Percentiles rank a stretch among this genome's conserved stretches.
Evolutionary conservation across 164 flowering plant genomes (phyloP).

Genomic region (Nymphaea thermarum): DNA sequence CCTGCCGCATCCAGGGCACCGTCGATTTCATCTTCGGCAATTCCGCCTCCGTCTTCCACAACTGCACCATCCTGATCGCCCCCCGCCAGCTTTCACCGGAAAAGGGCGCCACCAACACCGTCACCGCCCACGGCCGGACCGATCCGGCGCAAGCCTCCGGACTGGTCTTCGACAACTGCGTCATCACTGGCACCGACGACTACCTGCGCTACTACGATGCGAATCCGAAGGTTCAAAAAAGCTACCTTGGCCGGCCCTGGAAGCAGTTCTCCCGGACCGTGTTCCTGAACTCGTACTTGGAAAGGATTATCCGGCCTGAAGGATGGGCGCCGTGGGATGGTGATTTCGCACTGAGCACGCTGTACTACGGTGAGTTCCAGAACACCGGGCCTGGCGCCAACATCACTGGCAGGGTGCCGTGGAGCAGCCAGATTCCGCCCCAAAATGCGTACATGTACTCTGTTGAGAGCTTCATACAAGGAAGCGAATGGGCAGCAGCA

Average conservation of each 20-base stretch:
- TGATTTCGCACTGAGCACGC: slow-evolving; percentile 11
- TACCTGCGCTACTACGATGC: slow-evolving; percentile 7
- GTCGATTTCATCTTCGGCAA: slow-evolving; percentile 15
- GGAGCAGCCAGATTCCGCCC: slow-evolving; percentile 69
- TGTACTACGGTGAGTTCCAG: slow-evolving; percentile 28
- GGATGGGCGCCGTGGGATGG: slow-evolving; percentile 37
- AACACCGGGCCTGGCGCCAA: slow-evolving; percentile 52
- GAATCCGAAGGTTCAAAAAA: slow-evolving; percentile 7
- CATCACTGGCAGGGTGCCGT: slow-evolving; percentile 32
- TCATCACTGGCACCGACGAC: slow-evolving; percentile 8
- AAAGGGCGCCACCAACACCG: slow-evolving; percentile 12
- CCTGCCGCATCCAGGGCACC: slow-evolving; percentile 10
- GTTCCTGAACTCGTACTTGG: background rate
- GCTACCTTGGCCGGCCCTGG: slow-evolving; percentile 38
- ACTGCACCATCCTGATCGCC: slow-evolving; percentile 7
- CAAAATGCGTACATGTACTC: slow-evolving; percentile 43
- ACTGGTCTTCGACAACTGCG: slow-evolving; percentile 5
- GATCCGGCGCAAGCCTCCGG: slow-evolving; percentile 12
- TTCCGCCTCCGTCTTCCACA: slow-evolving; percentile 11
- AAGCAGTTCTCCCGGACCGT: slow-evolving; percentile 15
- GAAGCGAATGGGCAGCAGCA: slow-evolving; percentile 38
- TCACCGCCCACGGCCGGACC: slow-evolving; percentile 11
- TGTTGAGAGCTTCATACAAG: slow-evolving; percentile 65
- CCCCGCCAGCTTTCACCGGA: slow-evolving; percentile 10
- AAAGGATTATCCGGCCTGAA: slow-evolving; percentile 15